Base-by-base conservation (phyloP, 192 early-diverging fungal genomes). In the Podila clonocystis region DNA sequence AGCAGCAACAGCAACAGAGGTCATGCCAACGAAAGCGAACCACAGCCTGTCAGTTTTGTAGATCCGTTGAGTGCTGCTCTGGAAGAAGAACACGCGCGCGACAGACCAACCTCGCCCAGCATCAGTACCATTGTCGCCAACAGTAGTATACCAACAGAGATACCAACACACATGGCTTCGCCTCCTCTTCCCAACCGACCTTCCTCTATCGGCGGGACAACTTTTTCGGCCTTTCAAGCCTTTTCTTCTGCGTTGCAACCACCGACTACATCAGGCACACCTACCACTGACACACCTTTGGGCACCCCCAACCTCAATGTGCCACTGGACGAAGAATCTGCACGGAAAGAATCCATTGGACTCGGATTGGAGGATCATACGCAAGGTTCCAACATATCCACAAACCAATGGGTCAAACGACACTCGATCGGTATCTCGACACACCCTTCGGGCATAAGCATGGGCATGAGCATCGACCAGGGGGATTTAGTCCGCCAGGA, bases 151-250 rank as follows among this genome's bases (percentile, higher is more conserved):
- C 77, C 77, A 20, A 72, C 77, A 58, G 77, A 73, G 24, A 59
- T 71, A 48, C 77, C 77, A 33, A 80, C 77, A 12, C 77, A 80
- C 4, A 13, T 80, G 15, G 62, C 77, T 12, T 80, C 77, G 4
- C 77, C 70, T 28, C 77, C 77, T n/a, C 29, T 73, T 4, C 77
- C 77, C 2, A 65, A 68, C 26, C 45, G 65, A 59, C 70, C 76
- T 4, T 26, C 58, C 12, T 72, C 76, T 1, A 28, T 58, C 11
- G 67, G 71, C n/a, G 70, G 60, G 19, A 72, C 75, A 8, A 58
- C 55, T 4, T 72, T 80, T 59, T 34, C 70, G 15, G 59, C 70
- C 9, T 80, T 80, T 49, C 77, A 80, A 19, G 41, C 66, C 5
- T 68, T 73, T 59, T 73, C 66, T 0, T 55, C 77, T 1, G 62